Conservation (phyloP, 352 stramenopile species). For the Globisporangium viniferum region DNA sequence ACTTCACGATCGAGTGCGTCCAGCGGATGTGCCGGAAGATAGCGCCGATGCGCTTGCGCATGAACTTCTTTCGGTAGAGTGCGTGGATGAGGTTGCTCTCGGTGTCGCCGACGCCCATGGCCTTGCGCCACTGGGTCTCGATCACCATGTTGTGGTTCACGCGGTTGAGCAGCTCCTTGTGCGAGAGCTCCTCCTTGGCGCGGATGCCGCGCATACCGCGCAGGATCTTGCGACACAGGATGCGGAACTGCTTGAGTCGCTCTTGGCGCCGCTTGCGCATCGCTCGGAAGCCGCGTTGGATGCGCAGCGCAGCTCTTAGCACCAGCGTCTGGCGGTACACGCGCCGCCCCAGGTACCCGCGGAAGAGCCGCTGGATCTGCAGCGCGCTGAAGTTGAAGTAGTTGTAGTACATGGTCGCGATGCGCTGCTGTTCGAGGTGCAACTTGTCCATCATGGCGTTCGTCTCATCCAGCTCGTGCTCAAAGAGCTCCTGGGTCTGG, state of each 20-base stretch:
- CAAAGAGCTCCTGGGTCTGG: slow-evolving; percentile 31
- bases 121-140: slow-evolving; percentile 59
- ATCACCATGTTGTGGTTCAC: slow-evolving; percentile 64
- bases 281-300: slow-evolving; percentile 45
- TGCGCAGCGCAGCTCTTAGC: slow-evolving; percentile 35
- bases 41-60: slow-evolving; percentile 33
- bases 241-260: slow-evolving; percentile 30
- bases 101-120: slow-evolving; percentile 56
- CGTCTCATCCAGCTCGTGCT: slow-evolving; percentile 27
- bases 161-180: slow-evolving; percentile 50
- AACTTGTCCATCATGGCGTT: slow-evolving; percentile 21
- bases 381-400: slow-evolving; percentile 35
- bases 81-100: slow-evolving; percentile 51
- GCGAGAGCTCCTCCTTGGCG: slow-evolving; percentile 35
- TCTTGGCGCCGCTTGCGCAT: slow-evolving; percentile 28
- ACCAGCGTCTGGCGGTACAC: slow-evolving; percentile 35
- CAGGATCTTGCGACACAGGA: slow-evolving; percentile 46
- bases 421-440: slow-evolving; percentile 24
- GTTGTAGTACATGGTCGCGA: slow-evolving; percentile 20
- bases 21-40: slow-evolving; percentile 31
- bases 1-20: slow-evolving; percentile 27
- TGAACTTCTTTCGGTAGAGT: slow-evolving; percentile 65
- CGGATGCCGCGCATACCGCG: slow-evolving; percentile 44
- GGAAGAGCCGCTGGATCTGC: slow-evolving; percentile 86
- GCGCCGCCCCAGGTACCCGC: slow-evolving; percentile 71